phyloP scores from a whole-genome alignment of 2,329 filamentous ascomycete species.

The Xenosphaeropsis pyriputrescens region DNA sequence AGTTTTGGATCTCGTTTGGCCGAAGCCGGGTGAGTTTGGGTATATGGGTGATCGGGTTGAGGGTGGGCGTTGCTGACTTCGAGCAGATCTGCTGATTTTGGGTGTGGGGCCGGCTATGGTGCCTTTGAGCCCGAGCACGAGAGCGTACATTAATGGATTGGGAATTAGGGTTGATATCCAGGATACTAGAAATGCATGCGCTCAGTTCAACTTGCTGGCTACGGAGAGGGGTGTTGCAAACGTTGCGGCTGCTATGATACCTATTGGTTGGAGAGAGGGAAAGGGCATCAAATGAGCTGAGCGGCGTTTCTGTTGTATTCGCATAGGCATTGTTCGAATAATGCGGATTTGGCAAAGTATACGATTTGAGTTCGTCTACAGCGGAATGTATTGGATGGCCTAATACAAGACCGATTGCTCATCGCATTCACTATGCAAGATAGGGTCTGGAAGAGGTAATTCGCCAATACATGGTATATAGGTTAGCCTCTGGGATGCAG shows the following conservation, averaged over 20 bases:
- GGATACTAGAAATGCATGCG: conserved; percentile 86
- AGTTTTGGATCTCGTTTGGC: conserved; percentile 65
- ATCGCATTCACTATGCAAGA: too few species aligned
- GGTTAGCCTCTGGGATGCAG: too few species aligned
- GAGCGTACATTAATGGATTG: conserved; percentile 55
- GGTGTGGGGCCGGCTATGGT: conserved; percentile 65
- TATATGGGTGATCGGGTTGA: conserved; percentile 1
- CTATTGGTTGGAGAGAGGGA: conserved; percentile 65
- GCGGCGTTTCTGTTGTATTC: not conserved
- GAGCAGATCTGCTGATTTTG: conserved; percentile 70
- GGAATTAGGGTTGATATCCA: conserved; percentile 79
- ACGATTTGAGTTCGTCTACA: not conserved
- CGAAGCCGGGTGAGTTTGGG: conserved; percentile 59
- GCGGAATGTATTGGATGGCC: too few species aligned
- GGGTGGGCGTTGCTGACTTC: conserved; percentile 1
- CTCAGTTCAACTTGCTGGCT: conserved; percentile 90
- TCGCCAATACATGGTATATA: too few species aligned
- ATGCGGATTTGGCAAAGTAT: not conserved
- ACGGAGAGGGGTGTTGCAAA: conserved; percentile 79
- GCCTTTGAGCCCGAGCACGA: conserved; percentile 63
- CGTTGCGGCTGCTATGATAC: conserved; percentile 78
- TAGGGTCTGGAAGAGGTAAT: too few species aligned
- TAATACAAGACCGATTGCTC: too few species aligned
- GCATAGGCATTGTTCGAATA: too few species aligned
- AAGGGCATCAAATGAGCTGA: conserved; percentile 1